A percentile compares a stretch with the other conserved stretches of the same genome.
Conservation (phyloP, 192 early-diverging fungal species). For the Podila epicladia region DNA sequence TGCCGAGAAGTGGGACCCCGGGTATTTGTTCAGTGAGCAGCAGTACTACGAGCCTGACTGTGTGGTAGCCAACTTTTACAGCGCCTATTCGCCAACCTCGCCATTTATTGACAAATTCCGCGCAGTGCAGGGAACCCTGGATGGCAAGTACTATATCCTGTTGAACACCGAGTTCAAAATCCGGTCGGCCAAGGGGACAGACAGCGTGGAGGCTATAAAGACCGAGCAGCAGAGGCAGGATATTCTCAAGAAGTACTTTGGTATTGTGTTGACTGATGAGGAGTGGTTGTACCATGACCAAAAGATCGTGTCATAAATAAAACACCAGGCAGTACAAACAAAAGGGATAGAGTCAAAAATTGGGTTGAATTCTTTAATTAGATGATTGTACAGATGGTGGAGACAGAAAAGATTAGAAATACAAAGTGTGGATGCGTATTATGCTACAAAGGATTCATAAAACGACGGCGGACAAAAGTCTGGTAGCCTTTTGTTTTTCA, state of each 20-base stretch:
- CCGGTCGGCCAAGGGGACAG: constrained; percentile 5
- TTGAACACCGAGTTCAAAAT: neutral
- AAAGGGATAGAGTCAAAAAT: too few species aligned
- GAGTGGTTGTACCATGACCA: constrained; percentile 18
- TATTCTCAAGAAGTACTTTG: constrained; percentile 20
- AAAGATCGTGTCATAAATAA: neutral
- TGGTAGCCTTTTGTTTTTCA: neutral
- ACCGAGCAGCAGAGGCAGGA: constrained; percentile 24
- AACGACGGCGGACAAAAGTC: neutral
- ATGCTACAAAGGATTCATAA: neutral
- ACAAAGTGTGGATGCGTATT: neutral
- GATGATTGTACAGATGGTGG: neutral
- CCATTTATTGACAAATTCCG: constrained; percentile 8
- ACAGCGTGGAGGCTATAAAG: neutral
- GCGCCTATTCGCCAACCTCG: constrained; percentile 12
- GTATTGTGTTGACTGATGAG: constrained; percentile 21
- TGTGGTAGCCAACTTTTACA: constrained; percentile 14
- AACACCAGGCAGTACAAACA: too few species aligned
- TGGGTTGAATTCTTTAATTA: neutral
- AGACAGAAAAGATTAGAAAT: neutral
- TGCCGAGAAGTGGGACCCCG: constrained; percentile 14
- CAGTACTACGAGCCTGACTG: constrained; percentile 19
- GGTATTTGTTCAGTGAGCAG: constrained; percentile 19
- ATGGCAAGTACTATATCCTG: constrained; percentile 12
- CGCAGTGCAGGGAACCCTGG: constrained; percentile 14